Evolutionary conservation across 495 filamentous ascomycete genomes (phyloP).

Genomic region (Apodospora peruviana): DNA sequence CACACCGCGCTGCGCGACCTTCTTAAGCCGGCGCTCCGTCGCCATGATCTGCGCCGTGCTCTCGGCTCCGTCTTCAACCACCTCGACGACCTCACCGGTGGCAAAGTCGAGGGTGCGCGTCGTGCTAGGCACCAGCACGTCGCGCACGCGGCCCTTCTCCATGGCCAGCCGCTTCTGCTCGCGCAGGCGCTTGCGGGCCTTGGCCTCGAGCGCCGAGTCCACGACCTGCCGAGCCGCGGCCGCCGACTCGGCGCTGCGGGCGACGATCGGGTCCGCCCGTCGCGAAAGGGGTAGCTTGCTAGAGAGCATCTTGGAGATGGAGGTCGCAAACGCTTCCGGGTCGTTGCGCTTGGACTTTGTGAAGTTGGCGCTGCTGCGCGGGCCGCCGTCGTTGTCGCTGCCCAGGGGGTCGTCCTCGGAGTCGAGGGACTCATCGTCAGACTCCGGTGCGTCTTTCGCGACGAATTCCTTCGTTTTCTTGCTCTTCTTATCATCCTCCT

Average conservation of each 20-base stretch:
- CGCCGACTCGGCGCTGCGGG: slow-evolving; percentile 65
- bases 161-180: slow-evolving; percentile 74
- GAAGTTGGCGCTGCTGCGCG: slow-evolving; percentile 32
- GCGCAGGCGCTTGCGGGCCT: slow-evolving; percentile 69
- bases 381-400: slow-evolving; percentile 23
- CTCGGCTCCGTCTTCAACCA: slow-evolving; percentile 28
- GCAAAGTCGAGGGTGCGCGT: slow-evolving; percentile 32
- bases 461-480: slow-evolving; percentile 13
- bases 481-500: neutral
- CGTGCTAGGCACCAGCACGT: slow-evolving; percentile 58
- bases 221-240: slow-evolving; percentile 58
- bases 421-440: slow-evolving; percentile 24
- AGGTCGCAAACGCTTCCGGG: slow-evolving; percentile 80
- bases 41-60: slow-evolving; percentile 58
- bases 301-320: slow-evolving; percentile 82
- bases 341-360: slow-evolving; percentile 75
- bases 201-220: slow-evolving; percentile 71
- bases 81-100: slow-evolving; percentile 38
- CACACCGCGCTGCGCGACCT: slow-evolving; percentile 86
- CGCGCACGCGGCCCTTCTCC: slow-evolving; percentile 82
- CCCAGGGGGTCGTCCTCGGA: slow-evolving; percentile 33
- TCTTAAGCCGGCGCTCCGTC: slow-evolving; percentile 73
- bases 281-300: slow-evolving; percentile 77
- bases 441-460: slow-evolving; percentile 31
- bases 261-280: slow-evolving; percentile 81